Evolutionary conservation across 2,329 filamentous ascomycete genomes (phyloP), one percentile per base, ranked within the genome.

Genomic region (Trichoderma aggressivum): DNA sequence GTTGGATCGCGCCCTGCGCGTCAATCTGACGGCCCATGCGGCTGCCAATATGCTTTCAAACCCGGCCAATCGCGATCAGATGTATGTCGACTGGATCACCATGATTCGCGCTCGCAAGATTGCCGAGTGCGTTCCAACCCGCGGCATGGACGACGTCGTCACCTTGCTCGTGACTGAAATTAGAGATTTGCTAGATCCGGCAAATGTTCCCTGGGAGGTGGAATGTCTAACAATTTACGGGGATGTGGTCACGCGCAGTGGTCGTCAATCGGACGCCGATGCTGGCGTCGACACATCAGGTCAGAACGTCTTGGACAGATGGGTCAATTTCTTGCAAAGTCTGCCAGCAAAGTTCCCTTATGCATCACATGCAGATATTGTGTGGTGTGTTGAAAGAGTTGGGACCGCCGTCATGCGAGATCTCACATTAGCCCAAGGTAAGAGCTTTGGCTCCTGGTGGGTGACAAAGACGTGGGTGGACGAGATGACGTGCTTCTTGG

Each of bases 401-500:
- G 91, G 92, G 14, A 93, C 91, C 8, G 90, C 92, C 24, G 91
- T 93, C 21, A 89, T 96, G 84, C 87, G 93, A 69, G 94, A 97
- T 76, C 87, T 97, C 71, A 96, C 93, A 0, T 90, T 96, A 64
- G 86, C 89, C 53, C 90, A 92, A 74, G 92, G 91, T 21, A 89
- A 91, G 78, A 94, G 92, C 77, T 97, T 95, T 77, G 91, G 92
- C n/a, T 91, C 92, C 7, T 97, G 94, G 94, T 96, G 93, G 93
- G 92, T 98, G 71, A 94, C 94, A 4, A 97, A 98, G 80, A 94
- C 95, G 71, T 98, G 95, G 86, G 88, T 98, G 66, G 94, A 98
- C 77, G 95, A 98, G 82, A 97, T 97, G 93, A 89, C 94, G 63
- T 87, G 92, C 71, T 98, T 97, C 87, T 85, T 97, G 75, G 94